These are phyloP conservation scores for Sclerotinia glacialis DNA, from an alignment of 2,329 filamentous ascomycete species.

Conservation along the genomic window DNA sequence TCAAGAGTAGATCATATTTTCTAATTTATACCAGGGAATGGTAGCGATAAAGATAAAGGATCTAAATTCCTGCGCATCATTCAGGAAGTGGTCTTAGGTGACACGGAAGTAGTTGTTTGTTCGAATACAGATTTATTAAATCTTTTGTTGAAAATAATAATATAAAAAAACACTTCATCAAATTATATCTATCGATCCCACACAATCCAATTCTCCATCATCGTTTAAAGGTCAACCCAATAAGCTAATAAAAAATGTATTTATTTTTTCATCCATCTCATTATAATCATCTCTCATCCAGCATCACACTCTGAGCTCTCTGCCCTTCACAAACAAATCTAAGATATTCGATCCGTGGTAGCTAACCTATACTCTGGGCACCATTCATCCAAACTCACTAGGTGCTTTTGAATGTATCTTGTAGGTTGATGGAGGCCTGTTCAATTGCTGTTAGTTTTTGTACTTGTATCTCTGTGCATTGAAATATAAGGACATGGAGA, in stretches of 20 bases:
- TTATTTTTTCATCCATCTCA: not conserved
- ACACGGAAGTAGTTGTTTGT: not conserved
- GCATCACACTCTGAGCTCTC: not conserved
- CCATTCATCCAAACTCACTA: constrained; percentile 32
- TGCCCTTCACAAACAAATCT: no score
- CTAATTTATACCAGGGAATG: no score
- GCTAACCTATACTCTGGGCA: constrained; percentile 34
- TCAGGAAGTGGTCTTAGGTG: not conserved
- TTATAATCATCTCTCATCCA: not conserved
- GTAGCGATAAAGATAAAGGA: no score
- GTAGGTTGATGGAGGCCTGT: constrained; percentile 34
- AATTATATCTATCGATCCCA: not conserved
- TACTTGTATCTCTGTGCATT: no score
- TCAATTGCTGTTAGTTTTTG: not conserved
- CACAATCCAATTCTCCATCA: not conserved
- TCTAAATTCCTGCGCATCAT: not conserved
- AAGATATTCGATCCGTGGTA: constrained; percentile 20
- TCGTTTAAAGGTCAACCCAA: not conserved
- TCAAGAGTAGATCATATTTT: no score
- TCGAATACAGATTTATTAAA: not conserved
- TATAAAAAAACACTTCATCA: not conserved
- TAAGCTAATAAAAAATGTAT: not conserved
- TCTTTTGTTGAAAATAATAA: no score
- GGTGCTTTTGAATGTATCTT: constrained; percentile 30
- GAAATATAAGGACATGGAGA: not conserved